Evolutionary conservation across 768 basidiomycete genomes (phyloP).

Genomic region (Leccinum disarticulatum): DNA sequence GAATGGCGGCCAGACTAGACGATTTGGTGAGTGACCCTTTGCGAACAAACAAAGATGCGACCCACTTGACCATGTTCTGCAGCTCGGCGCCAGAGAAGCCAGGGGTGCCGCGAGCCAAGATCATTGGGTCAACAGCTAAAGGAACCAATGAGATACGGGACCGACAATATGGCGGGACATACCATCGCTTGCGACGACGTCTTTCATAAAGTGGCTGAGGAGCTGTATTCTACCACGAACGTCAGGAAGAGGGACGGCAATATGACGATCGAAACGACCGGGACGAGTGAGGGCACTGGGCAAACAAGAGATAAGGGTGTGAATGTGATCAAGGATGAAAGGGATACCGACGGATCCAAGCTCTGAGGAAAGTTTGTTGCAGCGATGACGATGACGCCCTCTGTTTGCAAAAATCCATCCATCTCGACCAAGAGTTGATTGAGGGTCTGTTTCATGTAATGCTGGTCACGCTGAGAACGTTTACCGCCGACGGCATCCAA

Average conservation of each 20-base stretch:
- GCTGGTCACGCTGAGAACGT: slow-evolving; percentile 78
- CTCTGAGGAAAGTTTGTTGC: slow-evolving; percentile 98
- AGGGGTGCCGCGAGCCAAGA: slow-evolving; percentile 90
- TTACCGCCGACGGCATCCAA: slow-evolving; percentile 92
- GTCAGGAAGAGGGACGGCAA: slow-evolving; percentile 93
- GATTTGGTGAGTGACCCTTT: not conserved
- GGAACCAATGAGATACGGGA: not conserved
- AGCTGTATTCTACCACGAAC: slow-evolving; percentile 93
- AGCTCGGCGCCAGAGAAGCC: slow-evolving; percentile 97
- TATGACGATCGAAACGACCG: slow-evolving; percentile 92
- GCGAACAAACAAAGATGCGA: slow-evolving; percentile 11
- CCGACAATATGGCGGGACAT: slow-evolving; percentile 13
- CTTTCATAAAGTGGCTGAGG: slow-evolving; percentile 85
- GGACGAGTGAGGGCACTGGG: slow-evolving; percentile 89
- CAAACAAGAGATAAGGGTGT: slow-evolving; percentile 14
- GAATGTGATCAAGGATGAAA: slow-evolving; percentile 1
- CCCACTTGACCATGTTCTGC: slow-evolving; percentile 95
- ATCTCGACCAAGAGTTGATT: slow-evolving; percentile 97
- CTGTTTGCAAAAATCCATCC: slow-evolving; percentile 92
- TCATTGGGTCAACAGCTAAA: slow-evolving; percentile 79
- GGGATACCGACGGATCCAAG: slow-evolving; percentile 72
- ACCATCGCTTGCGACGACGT: slow-evolving; percentile 65
- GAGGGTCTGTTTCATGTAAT: slow-evolving; percentile 90
- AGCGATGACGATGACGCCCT: slow-evolving; percentile 94
- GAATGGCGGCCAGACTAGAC: slow-evolving; percentile 83